Evolutionary conservation across 148 eudicot species (phyloP).

Genomic region (Fagopyrum tataricum): DNA sequence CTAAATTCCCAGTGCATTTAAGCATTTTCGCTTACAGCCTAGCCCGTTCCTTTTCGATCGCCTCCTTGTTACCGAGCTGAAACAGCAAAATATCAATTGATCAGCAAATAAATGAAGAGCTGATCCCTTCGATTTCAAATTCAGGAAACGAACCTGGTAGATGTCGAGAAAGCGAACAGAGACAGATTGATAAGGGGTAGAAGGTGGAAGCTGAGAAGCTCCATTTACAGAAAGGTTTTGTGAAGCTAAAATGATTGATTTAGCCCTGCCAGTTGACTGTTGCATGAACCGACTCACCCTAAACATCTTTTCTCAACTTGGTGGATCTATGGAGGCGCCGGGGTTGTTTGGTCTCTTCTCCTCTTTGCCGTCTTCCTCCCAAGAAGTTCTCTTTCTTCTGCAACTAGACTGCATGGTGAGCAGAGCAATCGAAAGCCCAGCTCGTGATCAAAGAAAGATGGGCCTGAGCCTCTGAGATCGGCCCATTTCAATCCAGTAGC

Average conservation of each 20-base stretch:
- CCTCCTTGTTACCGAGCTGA: slow-evolving; percentile 80
- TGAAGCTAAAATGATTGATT: slow-evolving; percentile 14
- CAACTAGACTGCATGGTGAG: neutral
- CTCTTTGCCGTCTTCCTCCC: neutral
- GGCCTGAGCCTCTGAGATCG: neutral
- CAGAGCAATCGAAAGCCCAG: neutral
- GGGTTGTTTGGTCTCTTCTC: neutral
- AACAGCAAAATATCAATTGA: neutral
- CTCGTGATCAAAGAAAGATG: neutral
- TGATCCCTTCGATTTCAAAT: too few species aligned
- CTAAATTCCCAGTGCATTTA: neutral
- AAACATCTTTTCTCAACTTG: slow-evolving; percentile 31
- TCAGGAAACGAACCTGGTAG: slow-evolving; percentile 49
- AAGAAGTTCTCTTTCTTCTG: neutral
- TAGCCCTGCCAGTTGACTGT: slow-evolving; percentile 17
- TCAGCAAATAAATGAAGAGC: neutral
- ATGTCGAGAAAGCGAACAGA: slow-evolving; percentile 69
- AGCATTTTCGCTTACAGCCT: slow-evolving; percentile 51
- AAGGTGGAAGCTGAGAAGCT: slow-evolving; percentile 14
- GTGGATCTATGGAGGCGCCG: neutral
- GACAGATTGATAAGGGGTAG: slow-evolving; percentile 30
- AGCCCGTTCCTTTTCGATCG: slow-evolving; percentile 86
- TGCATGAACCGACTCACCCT: slow-evolving; percentile 27
- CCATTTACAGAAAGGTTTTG: slow-evolving; percentile 14
- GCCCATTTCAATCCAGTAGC: too few species aligned